These are phyloP conservation scores for Babesia divergens DNA, from an alignment of 169 alveolate genomes.

Conservation along the genomic window DNA sequence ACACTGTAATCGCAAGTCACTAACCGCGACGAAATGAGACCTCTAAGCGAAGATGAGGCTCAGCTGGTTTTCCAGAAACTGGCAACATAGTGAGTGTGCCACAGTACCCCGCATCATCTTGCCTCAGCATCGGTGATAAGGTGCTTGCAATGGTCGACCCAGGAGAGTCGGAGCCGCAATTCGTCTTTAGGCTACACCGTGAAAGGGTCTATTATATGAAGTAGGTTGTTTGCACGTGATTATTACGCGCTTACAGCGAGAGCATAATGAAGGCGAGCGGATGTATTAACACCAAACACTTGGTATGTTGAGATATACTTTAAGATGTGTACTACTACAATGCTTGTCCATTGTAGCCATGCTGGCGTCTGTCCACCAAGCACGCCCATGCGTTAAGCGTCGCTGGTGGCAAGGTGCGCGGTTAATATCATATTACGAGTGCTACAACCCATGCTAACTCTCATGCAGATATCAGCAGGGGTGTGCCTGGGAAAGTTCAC, in stretches of 20 bases:
- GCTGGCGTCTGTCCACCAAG: too few species aligned
- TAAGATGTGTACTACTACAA: too few species aligned
- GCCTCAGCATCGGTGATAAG: conserved; percentile 58
- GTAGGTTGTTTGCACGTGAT: not conserved
- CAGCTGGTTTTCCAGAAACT: conserved; percentile 60
- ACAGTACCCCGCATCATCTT: not conserved
- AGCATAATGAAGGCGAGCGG: conserved; percentile 51
- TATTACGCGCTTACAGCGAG: conserved; percentile 21
- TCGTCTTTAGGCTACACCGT: conserved; percentile 53
- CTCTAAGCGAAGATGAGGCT: conserved; percentile 68
- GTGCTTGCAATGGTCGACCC: conserved; percentile 49
- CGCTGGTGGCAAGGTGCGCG: not conserved
- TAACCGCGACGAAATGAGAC: conserved; percentile 62
- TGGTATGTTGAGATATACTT: too few species aligned
- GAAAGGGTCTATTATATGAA: conserved; percentile 66
- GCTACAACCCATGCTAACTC: not conserved
- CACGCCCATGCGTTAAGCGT: not conserved
- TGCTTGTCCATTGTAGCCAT: too few species aligned
- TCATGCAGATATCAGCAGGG: conserved; percentile 61
- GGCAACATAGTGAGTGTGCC: conserved; percentile 43
- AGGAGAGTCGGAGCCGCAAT: conserved; percentile 39
- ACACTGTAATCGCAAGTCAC: too few species aligned
- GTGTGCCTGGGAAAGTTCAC: conserved; percentile 68
- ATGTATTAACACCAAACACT: conserved; percentile 39
- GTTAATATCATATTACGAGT: not conserved